Evolutionary conservation across 495 filamentous ascomycete genomes (phyloP), one percentile per base, ranked within the genome.

Genomic region (Penicillium canariense): DNA sequence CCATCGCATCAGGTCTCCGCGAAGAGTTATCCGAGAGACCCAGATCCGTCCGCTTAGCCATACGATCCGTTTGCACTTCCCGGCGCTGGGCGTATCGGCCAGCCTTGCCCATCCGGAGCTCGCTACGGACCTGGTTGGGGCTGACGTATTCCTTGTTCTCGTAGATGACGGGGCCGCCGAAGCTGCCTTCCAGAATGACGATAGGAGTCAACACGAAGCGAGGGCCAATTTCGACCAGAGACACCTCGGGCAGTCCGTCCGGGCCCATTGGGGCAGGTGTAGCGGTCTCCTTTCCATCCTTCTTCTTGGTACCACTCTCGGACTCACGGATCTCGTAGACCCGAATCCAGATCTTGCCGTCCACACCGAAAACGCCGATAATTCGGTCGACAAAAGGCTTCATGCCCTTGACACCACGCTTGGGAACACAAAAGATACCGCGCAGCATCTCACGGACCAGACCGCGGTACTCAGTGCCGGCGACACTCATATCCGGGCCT

Each of bases 131-230:
- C 71, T 96, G 91, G 77, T 98, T 98, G 27, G 94, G 95, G 61
- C 86, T 91, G 48, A 98, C 90, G 65, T 96, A 98, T 64, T 96
- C 89, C 80, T 94, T 96, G 71, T 98, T 98, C 81, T 97, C 91
- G 75, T 96, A 97, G 58, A 98, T 92, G 50, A 97, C 89, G 1
- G 95, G 95, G 0, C 94, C 94, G 48, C 94, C 94, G 61, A 99
- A 99, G 56, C 87, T 90, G 26, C 88, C 89, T 70, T 99, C 94
- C 49, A 96, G 82, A 58, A 99, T 96, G 40, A 97, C 84, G 55
- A 97, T 97, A 2, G 95, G 94, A 42, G 93, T 97, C 46, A 97
- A 75, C 18, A 97, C 93, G 64, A 97, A 96, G 44, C 94, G 81
- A 5, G 95, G 93, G 1, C 94, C 95, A 52, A 98, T 96, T 75